phyloP scores from a whole-genome alignment of 2,329 filamentous ascomycete species.

The Aspergillus persii region DNA sequence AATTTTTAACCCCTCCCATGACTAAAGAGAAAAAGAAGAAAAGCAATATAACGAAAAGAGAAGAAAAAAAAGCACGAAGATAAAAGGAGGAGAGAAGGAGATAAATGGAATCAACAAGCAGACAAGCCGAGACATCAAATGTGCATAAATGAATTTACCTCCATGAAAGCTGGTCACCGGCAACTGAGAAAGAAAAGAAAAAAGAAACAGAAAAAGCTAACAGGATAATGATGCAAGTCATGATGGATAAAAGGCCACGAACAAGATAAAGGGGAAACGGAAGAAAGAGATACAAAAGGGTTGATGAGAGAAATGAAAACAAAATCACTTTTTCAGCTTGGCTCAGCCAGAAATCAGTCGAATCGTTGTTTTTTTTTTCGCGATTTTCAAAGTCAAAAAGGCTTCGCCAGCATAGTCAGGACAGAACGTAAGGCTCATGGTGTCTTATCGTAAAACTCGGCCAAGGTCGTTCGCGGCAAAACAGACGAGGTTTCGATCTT shows the following conservation, averaged over 20 bases:
- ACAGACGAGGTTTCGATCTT: constrained; percentile 55
- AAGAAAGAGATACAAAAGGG: constrained; percentile 1
- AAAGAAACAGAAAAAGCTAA: constrained; percentile 8
- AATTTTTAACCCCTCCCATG: constrained; percentile 32
- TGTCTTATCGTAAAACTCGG: not conserved
- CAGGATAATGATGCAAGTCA: constrained; percentile 23
- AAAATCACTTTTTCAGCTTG: constrained; percentile 48
- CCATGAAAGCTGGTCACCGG: constrained; percentile 22
- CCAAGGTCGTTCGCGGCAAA: constrained; percentile 44
- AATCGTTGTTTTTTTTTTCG: constrained; percentile 56
- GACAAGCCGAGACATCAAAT: constrained; percentile 23
- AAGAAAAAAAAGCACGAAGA: constrained; percentile 1
- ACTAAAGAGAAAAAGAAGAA: constrained; percentile 21
- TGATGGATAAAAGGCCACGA: constrained; percentile 15
- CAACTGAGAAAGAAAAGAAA: constrained; percentile 23
- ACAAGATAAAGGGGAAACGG: constrained; percentile 12
- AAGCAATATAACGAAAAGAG: not conserved
- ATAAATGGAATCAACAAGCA: constrained; percentile 6
- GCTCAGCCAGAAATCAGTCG: constrained; percentile 51
- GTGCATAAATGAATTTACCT: constrained; percentile 24
- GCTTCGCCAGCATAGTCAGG: constrained; percentile 53
- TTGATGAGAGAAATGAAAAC: constrained; percentile 7
- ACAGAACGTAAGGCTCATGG: constrained; percentile 53
- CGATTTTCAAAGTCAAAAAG: constrained; percentile 48
- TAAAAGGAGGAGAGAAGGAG: constrained; percentile 6